Base-by-base conservation (phyloP, 2,329 filamentous ascomycete genomes). In the Fusarium sp. region DNA sequence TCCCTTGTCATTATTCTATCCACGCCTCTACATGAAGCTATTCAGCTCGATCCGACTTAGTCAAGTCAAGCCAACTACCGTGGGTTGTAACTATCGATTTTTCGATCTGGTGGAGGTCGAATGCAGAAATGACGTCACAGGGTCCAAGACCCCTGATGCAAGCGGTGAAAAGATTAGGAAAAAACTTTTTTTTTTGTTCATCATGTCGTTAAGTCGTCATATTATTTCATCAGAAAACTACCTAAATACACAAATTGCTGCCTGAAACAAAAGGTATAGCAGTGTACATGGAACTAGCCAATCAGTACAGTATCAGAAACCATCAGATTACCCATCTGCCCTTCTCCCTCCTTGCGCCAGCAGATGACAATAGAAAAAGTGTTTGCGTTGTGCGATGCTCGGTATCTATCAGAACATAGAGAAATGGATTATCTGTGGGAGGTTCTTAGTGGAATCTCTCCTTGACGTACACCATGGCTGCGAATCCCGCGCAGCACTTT, bases 401-500 rank as follows among this genome's bases (percentile, higher is more conserved):
- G 41, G 56, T 47, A 38, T 60, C 35, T 63, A 53, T 31, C 22
- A 15, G 11, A 24, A 47, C 35, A 56, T 38, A 53, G 10, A 50
- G 41, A 46, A 35, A 48, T 25, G 12, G 35, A 36, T 38, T 19
- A 24, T 45, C 10, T 32, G 24, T 36, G 41, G 15, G 31, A 15
- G 22, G 39, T 7, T 25, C 12, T 70, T 39, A 80, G 68, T 88
- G 85, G 46, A 89, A 72, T 58, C 84, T 84, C 73, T 91, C 87
- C 69, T 85, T 85, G 67, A 91, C 76, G 60, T 88, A 85, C 5
- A 92, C 84, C 40, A 88, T 80, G 2, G 89, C 86, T 10, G 86
- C 85, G 76, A 89, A 89, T 7, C 88, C 89, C 10, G 88, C 83
- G 72, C 89, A 92, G 75, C 89, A 92, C 55, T 76, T 78, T 12